Evolutionary conservation across 1,284 basidiomycete genomes (phyloP).

Genomic region (Athelia psychrophila): DNA sequence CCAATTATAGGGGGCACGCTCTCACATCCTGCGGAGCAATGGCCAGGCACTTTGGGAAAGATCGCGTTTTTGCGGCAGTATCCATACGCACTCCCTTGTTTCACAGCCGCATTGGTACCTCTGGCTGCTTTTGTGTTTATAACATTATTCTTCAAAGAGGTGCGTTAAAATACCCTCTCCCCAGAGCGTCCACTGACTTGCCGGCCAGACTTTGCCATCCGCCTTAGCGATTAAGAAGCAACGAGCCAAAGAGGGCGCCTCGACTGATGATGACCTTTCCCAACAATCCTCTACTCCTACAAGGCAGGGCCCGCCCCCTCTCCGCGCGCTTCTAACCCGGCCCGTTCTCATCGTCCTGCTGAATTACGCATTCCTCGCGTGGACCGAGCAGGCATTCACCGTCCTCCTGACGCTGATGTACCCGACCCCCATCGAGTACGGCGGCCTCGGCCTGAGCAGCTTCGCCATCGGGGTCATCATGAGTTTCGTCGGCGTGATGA

Average conservation of each 20-base stretch:
- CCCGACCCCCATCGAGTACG: slow-evolving; percentile 30
- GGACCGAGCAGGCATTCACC: slow-evolving; percentile 31
- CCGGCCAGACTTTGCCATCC: too few species aligned
- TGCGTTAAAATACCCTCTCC: slow-evolving; percentile 9
- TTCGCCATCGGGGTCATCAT: slow-evolving; percentile 32
- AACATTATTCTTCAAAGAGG: slow-evolving; percentile 31
- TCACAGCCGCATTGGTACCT: slow-evolving; percentile 24
- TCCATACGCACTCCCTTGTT: slow-evolving; percentile 43
- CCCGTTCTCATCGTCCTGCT: slow-evolving; percentile 32
- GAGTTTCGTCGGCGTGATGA: slow-evolving; percentile 27
- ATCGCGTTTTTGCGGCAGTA: slow-evolving; percentile 26
- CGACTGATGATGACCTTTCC: too few species aligned
- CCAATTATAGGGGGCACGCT: slow-evolving; percentile 41
- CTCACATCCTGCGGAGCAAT: slow-evolving; percentile 35
- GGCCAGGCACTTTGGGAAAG: slow-evolving; percentile 31
- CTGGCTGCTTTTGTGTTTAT: slow-evolving; percentile 26
- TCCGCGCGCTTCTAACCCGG: slow-evolving; percentile 26
- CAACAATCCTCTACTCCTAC: too few species aligned
- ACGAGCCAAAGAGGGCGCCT: too few species aligned
- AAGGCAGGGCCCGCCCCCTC: too few species aligned
- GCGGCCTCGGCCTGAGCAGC: slow-evolving; percentile 34
- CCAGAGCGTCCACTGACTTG: too few species aligned
- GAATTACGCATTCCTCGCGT: slow-evolving; percentile 35
- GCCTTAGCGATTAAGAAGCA: too few species aligned
- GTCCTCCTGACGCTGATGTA: slow-evolving; percentile 37